Evolutionary conservation across 129 eudicot genomes (phyloP), one percentile per base, ranked within the genome.

Genomic region (Flaveria trinervia): DNA sequence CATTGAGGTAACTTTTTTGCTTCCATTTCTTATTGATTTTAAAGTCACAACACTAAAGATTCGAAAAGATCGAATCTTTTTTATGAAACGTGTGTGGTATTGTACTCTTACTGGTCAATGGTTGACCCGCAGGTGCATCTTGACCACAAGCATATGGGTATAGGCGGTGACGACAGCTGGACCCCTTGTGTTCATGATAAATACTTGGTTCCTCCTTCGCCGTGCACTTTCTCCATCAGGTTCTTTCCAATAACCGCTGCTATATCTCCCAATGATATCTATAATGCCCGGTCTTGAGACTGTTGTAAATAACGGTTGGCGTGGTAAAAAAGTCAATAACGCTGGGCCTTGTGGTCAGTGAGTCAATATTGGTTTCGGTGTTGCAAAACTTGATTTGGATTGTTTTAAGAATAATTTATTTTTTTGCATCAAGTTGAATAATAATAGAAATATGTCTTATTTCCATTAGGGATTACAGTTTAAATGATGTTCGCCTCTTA

Each of bases 101-200:
- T 39, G 66, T 54, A 33, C 43, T 54, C 55, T 20, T 28, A 65
- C 52, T 23, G 52, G 46, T 72, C 39, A 28, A 65, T 54, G 54
- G 57, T 23, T 1, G 75, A 39, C 14, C 33, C 22, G 18, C 76
- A 94, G 98, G 99, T 95, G 89, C 99, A 95, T 86, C 94, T 95
- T 65, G 99, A 95, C 76, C 97, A 95, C 92, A 95, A 91, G 80
- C 97, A 91, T 75, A 95, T 95, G 99, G 99, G 99, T 39, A 22
- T 95, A 51, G 99, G 94, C n/a, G 99, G 97, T 46, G 99, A 95
- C 11, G 99, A 95, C 71, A 89, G 99, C 80, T 95, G 99, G 99
- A 71, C 97, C 2, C 99, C 96, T 22, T 83, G 92, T 64, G 96
- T 90, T 71, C 97, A 91, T 39, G 89, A 95, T 54, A 68, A 80